These are phyloP conservation scores for Trichoderma sp. DNA, from an alignment of 2,329 filamentous ascomycete species.

Conservation along the genomic window DNA sequence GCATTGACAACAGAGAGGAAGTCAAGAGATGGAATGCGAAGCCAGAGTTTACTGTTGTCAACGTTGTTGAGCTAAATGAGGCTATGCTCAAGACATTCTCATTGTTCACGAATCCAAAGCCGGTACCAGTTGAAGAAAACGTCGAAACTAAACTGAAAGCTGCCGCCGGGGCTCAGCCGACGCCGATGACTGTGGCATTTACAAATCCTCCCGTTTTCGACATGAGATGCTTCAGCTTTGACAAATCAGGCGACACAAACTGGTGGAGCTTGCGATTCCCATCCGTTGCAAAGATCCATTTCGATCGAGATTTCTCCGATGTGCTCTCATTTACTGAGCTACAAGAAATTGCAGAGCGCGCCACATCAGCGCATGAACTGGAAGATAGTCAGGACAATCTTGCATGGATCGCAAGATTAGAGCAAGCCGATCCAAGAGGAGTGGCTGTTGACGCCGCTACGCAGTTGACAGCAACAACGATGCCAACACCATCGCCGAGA, in stretches of 20 bases:
- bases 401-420: constrained; percentile 60
- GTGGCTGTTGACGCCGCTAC: constrained; percentile 43
- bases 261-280: constrained; percentile 79
- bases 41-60: constrained; percentile 66
- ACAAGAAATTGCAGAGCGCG: constrained; percentile 61
- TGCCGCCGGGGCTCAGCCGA: constrained; percentile 43
- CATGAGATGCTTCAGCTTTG: constrained; percentile 75
- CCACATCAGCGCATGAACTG: constrained; percentile 47
- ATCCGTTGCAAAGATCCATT: constrained; percentile 71
- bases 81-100: constrained; percentile 52
- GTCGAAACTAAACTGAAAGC: constrained; percentile 46
- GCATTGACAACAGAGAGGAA: constrained; percentile 65
- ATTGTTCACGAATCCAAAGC: constrained; percentile 44
- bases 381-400: constrained; percentile 61
- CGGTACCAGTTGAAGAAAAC: constrained; percentile 40
- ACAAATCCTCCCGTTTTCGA: constrained; percentile 73
- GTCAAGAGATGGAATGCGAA: constrained; percentile 49
- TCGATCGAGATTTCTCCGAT: constrained; percentile 69
- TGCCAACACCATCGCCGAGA: constrained; percentile 36
- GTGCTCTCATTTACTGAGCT: constrained; percentile 68
- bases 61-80: constrained; percentile 56
- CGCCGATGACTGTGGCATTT: constrained; percentile 57
- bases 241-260: constrained; percentile 64
- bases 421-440: constrained; percentile 50
- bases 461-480: constrained; percentile 44